Conservation (phyloP, 176 grass and related monocot species). For the Rhynchospora breviuscula region DNA sequence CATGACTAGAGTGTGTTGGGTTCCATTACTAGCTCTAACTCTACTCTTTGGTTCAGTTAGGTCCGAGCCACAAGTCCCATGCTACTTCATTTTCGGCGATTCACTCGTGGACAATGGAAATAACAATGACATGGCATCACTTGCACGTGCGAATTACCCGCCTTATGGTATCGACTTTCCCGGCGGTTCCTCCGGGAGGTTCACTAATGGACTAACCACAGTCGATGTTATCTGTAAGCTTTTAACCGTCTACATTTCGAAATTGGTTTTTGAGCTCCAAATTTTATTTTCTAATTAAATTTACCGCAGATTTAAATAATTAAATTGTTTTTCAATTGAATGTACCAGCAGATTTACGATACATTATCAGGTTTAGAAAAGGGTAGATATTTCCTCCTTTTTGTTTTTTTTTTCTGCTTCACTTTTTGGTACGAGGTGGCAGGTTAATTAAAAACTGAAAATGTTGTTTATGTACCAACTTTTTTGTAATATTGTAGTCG, state of each 20-base stretch:
- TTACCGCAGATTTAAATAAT: neutral
- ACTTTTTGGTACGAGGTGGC: neutral
- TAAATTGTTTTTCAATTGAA: neutral
- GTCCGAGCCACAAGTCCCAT: constrained; percentile 74
- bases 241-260: neutral
- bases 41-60: constrained; percentile 28
- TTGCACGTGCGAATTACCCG: constrained; percentile 77
- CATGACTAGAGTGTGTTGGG: neutral
- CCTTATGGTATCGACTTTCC: constrained; percentile 97
- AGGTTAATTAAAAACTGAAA: neutral
- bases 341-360: neutral
- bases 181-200: constrained; percentile 49
- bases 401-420: neutral
- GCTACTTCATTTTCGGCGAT: constrained; percentile 98
- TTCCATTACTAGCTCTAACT: constrained; percentile 11
- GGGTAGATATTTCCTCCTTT: neutral
- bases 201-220: constrained; percentile 90
- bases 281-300: neutral
- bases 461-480: neutral
- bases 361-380: neutral
- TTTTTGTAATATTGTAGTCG: neutral
- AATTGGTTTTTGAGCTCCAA: neutral
- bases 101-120: constrained; percentile 99
- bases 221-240: constrained; percentile 79
- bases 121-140: constrained; percentile 89